Conservation (phyloP, 1,139 yeast genomes). For the Yamadazyma sp. region DNA sequence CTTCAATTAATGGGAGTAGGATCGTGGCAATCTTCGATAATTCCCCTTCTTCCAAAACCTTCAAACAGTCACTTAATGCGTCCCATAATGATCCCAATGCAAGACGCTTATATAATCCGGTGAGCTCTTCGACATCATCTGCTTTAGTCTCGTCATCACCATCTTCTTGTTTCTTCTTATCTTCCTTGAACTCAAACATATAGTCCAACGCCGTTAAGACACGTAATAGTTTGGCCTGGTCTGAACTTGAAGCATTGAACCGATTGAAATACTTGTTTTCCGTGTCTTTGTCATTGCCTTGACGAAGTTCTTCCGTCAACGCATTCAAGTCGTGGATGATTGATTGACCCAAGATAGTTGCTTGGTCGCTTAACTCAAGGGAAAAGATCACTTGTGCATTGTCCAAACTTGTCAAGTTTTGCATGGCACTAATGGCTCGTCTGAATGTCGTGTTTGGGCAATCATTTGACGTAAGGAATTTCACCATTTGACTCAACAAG, state of each 20-base stretch:
- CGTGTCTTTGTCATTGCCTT: slow-evolving; percentile 37
- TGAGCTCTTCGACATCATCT: slow-evolving; percentile 50
- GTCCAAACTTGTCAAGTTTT: slow-evolving; percentile 63
- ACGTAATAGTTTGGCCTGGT: slow-evolving; percentile 82
- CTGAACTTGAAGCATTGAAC: slow-evolving; percentile 81
- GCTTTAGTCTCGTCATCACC: slow-evolving; percentile 11
- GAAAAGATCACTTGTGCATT: slow-evolving; percentile 70
- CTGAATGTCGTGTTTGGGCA: slow-evolving; percentile 86
- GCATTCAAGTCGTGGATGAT: slow-evolving; percentile 58
- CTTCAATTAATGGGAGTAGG: slow-evolving; percentile 82
- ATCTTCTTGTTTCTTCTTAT: slow-evolving; percentile 8
- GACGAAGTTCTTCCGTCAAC: slow-evolving; percentile 49
- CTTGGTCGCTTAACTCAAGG: slow-evolving; percentile 64
- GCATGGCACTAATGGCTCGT: slow-evolving; percentile 81
- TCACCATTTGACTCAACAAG: slow-evolving; percentile 63
- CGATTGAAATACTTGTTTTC: slow-evolving; percentile 57
- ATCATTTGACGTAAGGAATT: slow-evolving; percentile 77
- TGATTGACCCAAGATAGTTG: slow-evolving; percentile 57
- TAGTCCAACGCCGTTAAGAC: slow-evolving; percentile 88
- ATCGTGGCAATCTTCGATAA: slow-evolving; percentile 75
- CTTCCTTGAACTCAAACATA: slow-evolving; percentile 54
- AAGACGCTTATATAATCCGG: slow-evolving; percentile 63
- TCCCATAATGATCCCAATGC: slow-evolving; percentile 84
- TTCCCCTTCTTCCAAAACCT: slow-evolving; percentile 52
- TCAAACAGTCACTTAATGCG: slow-evolving; percentile 75